Evolutionary conservation across 169 alveolate species (phyloP).

Genomic region (Plasmodium knowlesi): DNA sequence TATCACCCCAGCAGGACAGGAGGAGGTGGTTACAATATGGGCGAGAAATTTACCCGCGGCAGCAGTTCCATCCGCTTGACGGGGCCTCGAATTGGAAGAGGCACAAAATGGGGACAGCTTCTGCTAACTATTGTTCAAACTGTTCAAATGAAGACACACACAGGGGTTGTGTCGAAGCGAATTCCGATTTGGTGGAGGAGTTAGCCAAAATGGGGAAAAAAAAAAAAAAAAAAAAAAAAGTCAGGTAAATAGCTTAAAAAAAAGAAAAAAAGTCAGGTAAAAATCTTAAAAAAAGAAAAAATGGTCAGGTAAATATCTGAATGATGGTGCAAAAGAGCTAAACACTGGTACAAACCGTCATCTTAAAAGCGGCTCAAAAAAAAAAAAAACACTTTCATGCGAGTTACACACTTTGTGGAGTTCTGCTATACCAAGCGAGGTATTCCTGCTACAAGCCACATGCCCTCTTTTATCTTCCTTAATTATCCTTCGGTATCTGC

Average conservation of each 20-base stretch:
- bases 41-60: background rate
- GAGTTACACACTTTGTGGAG: background rate
- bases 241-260: background rate
- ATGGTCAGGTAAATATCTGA: background rate
- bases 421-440: background rate
- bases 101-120: background rate
- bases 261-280: background rate
- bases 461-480: conserved; percentile 3
- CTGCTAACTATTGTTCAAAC: background rate
- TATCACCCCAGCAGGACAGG: background rate
- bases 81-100: background rate
- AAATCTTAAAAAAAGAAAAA: background rate
- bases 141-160: background rate
- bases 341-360: background rate
- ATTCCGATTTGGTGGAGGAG: background rate
- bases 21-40: background rate
- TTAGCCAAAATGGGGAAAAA: background rate
- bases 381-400: background rate
- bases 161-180: background rate
- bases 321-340: background rate
- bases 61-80: background rate
- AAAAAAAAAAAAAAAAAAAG: background rate
- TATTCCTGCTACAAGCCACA: background rate
- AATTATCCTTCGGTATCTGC: conserved; percentile 21
- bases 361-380: background rate